Conservation (phyloP, 2,329 filamentous ascomycete species). For the Immersiporthe knoxdaviesiana region DNA sequence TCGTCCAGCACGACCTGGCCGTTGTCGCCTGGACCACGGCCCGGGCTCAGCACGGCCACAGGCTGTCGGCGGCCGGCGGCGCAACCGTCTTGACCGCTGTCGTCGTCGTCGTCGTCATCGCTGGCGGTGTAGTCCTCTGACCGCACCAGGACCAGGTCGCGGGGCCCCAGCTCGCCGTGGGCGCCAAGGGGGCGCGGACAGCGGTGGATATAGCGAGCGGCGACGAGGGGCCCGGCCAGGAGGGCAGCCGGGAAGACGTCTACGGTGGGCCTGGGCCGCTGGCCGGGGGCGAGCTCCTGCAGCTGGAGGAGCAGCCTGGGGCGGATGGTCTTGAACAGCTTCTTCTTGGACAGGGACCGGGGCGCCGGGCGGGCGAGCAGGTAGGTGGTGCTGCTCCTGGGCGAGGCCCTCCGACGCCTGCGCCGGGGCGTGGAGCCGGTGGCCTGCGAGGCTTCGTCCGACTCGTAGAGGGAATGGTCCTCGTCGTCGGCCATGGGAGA, state of each 20-base stretch:
- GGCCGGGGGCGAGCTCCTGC: slow-evolving; percentile 63
- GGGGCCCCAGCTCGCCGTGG: slow-evolving; percentile 65
- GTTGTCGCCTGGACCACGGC: slow-evolving; percentile 54
- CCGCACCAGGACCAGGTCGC: slow-evolving; percentile 73
- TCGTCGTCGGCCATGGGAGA: slow-evolving; percentile 54
- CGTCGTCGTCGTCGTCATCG: slow-evolving; percentile 55
- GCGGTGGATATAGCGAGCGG: slow-evolving; percentile 61
- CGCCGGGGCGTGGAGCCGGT: slow-evolving; percentile 20
- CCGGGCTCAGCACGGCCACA: slow-evolving; percentile 70
- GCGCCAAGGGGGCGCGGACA: slow-evolving; percentile 67
- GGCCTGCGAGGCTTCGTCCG: slow-evolving; percentile 39
- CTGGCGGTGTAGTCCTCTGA: slow-evolving; percentile 66
- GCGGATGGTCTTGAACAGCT: slow-evolving; percentile 67
- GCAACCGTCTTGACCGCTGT: slow-evolving; percentile 45
- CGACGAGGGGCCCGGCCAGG: slow-evolving; percentile 57
- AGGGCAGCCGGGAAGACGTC: slow-evolving; percentile 74
- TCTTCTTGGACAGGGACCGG: slow-evolving; percentile 60
- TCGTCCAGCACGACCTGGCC: slow-evolving; percentile 70
- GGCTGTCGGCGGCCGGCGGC: slow-evolving; percentile 47
- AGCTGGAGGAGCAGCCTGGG: slow-evolving; percentile 73
- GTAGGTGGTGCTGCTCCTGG: slow-evolving; percentile 64
- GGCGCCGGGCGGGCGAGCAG: slow-evolving; percentile 70
- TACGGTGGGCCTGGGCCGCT: slow-evolving; percentile 67
- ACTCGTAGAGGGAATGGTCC: slow-evolving; percentile 46
- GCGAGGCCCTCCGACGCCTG: slow-evolving; percentile 48